Base-by-base conservation (phyloP, 2,329 filamentous ascomycete genomes). In the Didymella sp. region DNA sequence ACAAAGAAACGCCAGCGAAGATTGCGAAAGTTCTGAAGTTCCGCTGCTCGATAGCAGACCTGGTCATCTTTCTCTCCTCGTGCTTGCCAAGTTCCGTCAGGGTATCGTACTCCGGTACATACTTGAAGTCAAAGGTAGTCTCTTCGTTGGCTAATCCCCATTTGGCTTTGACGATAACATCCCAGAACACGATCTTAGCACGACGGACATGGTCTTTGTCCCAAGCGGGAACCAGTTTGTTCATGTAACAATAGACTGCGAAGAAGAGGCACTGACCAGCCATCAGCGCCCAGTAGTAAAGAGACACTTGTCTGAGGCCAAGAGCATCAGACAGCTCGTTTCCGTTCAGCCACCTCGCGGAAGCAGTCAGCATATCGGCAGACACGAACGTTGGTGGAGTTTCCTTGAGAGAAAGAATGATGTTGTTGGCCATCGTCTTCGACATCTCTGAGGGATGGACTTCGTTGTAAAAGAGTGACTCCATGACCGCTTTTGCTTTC, bases 261-360 rank as follows among this genome's bases (percentile, higher is more conserved):
- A 90, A 87, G 71, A 89, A 83, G n/a, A 86, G 67, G 63, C 87
- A 89, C 68, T 91, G 89, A 1, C 87, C 83, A 11, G 82, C 80
- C 61, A 89, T 84, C 17, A 91, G 73, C 0, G 80, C 72, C 66
- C 78, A 84, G 72, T 89, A 87, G 61, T 86, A 88, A 0, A 80
- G 59, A 5, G 78, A 78, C 2, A 88, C 84, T 21, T 76, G 78
- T 17, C 83, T 81, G 6, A 91, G 81, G 0, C 80, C 85, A 8
- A 92, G 79, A 1, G 79, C 80, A 65, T 86, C 81, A 27, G 83
- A 80, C 0, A 93, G 80, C 15, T 85, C 80, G 30, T 83, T 79
- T 3, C 90, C 89, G 68, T 91, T 92, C 15, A 92, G 79, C 81
- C 87, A 89, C 56, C 89, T 82, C 5, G 86, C 85, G 69, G 85